A percentile compares a stretch with the other conserved stretches of the same genome.
These are phyloP conservation scores for Xylariaceae sp. DNA, from an alignment of 2,329 filamentous ascomycete genomes.

Conservation along the genomic window DNA sequence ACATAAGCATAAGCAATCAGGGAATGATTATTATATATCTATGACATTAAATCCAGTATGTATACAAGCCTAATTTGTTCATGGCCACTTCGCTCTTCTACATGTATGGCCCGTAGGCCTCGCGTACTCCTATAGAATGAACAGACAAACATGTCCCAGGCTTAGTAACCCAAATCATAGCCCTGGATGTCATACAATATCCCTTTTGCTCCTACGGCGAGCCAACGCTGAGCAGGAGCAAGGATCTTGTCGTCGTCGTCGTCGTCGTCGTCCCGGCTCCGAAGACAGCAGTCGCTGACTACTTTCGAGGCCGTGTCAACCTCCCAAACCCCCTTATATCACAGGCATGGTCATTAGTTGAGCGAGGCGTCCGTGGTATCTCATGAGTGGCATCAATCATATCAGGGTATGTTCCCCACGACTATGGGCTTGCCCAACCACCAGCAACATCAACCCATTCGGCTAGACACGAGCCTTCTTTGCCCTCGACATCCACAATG, in stretches of 20 bases:
- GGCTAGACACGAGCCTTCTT: conserved; percentile 87
- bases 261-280: background rate
- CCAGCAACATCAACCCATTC: conserved; percentile 98
- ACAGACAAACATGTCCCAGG: conserved; percentile 11
- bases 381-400: conserved; percentile 7
- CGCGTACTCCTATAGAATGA: conserved; percentile 14
- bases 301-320: background rate
- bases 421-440: conserved; percentile 62
- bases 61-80: conserved; percentile 11
- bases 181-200: conserved; percentile 14
- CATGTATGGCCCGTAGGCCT: conserved; percentile 12
- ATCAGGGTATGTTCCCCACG: background rate
- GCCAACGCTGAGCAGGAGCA: background rate
- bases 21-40: conserved; percentile 11
- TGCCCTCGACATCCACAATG: conserved; percentile 95
- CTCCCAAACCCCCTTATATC: background rate
- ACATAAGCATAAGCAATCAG: background rate
- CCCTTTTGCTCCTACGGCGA: conserved; percentile 5
- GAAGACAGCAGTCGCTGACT: background rate
- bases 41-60: conserved; percentile 15
- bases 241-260: background rate
- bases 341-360: background rate
- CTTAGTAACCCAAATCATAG: conserved; percentile 18
- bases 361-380: background rate
- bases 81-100: conserved; percentile 14